Percentiles rank a stretch among this genome's conserved stretches.
phyloP scores from a whole-genome alignment of 768 basidiomycete genomes.

The Lentinula edodes region DNA sequence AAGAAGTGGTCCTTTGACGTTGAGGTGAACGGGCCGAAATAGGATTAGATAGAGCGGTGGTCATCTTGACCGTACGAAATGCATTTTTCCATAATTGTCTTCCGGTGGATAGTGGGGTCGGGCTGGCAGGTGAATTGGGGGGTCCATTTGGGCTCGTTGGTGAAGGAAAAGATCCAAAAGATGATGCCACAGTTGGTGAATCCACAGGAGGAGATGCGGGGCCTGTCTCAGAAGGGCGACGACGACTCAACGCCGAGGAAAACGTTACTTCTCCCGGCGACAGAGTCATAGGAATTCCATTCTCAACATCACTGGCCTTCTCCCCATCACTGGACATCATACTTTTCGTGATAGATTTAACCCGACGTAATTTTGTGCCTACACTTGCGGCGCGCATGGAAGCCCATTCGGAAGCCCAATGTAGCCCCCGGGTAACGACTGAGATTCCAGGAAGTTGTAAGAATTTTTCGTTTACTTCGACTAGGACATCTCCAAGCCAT shows the following conservation, averaged over 20 bases:
- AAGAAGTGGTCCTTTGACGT: slow-evolving; percentile 32
- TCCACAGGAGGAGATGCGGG: not conserved
- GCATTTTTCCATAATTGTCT: slow-evolving; percentile 42
- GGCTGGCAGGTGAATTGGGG: not conserved
- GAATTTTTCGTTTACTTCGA: slow-evolving; percentile 36
- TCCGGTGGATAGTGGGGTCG: slow-evolving; percentile 8
- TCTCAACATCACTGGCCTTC: slow-evolving; percentile 22
- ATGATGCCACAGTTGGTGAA: slow-evolving; percentile 2
- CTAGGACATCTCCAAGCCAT: slow-evolving; percentile 61
- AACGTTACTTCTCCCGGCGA: not conserved
- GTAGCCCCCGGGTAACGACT: not conserved
- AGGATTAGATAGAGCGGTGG: slow-evolving; percentile 19
- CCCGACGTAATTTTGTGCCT: slow-evolving; percentile 14
- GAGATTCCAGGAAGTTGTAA: slow-evolving; percentile 23
- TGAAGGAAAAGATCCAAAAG: slow-evolving; percentile 17
- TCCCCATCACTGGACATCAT: slow-evolving; percentile 19
- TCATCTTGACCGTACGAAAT: slow-evolving; percentile 37
- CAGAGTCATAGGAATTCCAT: slow-evolving; percentile 18
- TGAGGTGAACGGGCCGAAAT: slow-evolving; percentile 17
- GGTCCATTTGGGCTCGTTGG: not conserved
- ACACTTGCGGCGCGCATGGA: slow-evolving; percentile 13
- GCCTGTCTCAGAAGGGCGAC: slow-evolving; percentile 2
- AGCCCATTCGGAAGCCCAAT: slow-evolving; percentile 11
- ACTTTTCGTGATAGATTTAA: slow-evolving; percentile 20
- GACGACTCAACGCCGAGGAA: not conserved